phyloP scores from a whole-genome alignment of 345 rosid species.

The Hibiscus tridactylites region DNA sequence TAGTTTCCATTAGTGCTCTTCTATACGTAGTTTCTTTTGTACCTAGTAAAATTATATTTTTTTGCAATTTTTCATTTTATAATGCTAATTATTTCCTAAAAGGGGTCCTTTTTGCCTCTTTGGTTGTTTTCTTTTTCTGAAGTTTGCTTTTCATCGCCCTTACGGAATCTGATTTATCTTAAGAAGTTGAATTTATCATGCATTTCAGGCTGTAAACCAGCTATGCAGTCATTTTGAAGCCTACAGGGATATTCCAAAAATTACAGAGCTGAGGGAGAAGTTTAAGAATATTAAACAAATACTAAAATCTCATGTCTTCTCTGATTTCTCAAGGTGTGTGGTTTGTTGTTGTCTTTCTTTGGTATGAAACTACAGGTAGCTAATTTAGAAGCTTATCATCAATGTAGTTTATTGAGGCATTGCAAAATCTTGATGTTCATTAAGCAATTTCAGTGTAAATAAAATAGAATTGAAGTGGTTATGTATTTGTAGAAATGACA shows the following conservation, averaged over 20 bases:
- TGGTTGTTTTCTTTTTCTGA: background rate
- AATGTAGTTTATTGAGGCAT: background rate
- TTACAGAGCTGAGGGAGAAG: conserved; percentile 94
- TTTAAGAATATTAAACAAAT: conserved; percentile 89
- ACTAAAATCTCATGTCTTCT: conserved; percentile 89
- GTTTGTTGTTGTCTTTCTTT: background rate
- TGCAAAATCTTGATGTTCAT: background rate
- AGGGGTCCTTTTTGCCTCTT: background rate
- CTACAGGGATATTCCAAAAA: conserved; percentile 92
- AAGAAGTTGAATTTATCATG: conserved; percentile 15
- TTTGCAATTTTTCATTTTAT: background rate
- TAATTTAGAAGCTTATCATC: background rate
- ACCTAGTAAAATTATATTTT: background rate
- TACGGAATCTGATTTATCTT: background rate
- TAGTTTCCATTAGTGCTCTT: background rate
- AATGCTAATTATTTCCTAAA: background rate
- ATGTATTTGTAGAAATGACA: background rate
- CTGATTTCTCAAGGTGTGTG: conserved; percentile 90
- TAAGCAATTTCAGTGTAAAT: background rate
- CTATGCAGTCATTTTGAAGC: conserved; percentile 97
- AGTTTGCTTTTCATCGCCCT: background rate
- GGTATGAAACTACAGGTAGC: background rate
- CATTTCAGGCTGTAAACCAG: conserved; percentile 94
- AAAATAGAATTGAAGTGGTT: background rate
- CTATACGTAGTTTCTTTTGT: background rate